Evolutionary conservation across 441 rosid genomes (phyloP).

Genomic region (Theobroma grandiflorum): DNA sequence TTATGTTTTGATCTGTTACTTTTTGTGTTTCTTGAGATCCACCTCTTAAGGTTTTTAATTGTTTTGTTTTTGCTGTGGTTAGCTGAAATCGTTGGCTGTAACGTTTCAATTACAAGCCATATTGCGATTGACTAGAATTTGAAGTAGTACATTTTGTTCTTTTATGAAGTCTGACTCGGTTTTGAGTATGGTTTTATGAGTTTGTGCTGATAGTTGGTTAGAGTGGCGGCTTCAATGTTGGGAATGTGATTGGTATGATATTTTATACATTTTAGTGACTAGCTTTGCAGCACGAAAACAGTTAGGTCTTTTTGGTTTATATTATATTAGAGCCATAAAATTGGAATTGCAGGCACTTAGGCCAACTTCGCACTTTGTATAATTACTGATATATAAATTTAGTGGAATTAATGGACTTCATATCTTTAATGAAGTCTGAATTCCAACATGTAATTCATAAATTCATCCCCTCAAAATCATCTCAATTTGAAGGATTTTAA

Average conservation of each 20-base stretch:
- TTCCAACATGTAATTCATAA: background rate
- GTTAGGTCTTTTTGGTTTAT: background rate
- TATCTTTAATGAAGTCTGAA: background rate
- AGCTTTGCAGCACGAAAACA: background rate
- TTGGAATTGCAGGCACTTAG: background rate
- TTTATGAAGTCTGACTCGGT: background rate
- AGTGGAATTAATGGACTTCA: slow-evolving; percentile 4
- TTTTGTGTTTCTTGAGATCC: slow-evolving; percentile 11
- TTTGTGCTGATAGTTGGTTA: slow-evolving; percentile 13
- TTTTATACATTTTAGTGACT: background rate
- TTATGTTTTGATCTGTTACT: slow-evolving; percentile 26
- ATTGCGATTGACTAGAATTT: slow-evolving; percentile 25
- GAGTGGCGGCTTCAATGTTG: background rate
- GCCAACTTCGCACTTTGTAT: background rate
- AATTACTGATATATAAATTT: background rate
- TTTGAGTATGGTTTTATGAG: slow-evolving; percentile 3
- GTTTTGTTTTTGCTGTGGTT: slow-evolving; percentile 15
- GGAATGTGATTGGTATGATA: slow-evolving; percentile 10
- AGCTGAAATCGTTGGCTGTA: slow-evolving; percentile 7
- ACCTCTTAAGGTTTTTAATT: slow-evolving; percentile 6
- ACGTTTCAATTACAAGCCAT: background rate
- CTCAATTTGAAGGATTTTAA: background rate
- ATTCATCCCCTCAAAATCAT: background rate
- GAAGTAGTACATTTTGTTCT: slow-evolving; percentile 17
- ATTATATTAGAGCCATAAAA: background rate